Conservation (phyloP, 306 rosid genomes). For the Aeschynomene evenia region DNA sequence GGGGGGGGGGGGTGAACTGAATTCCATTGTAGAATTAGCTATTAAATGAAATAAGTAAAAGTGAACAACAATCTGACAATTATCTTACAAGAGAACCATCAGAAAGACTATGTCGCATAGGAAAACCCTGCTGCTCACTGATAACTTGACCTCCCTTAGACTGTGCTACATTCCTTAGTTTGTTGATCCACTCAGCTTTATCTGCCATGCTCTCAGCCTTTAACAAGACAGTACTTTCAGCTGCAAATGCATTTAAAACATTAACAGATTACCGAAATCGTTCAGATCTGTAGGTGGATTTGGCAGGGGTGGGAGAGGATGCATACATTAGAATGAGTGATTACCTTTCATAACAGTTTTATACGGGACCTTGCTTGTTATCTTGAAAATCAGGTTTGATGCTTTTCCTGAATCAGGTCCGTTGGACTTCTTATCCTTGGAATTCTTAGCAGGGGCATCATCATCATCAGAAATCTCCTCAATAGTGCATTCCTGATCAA, state of each 20-base stretch:
- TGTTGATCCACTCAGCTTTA: conserved; percentile 59
- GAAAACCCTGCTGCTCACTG: conserved; percentile 46
- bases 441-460: conserved; percentile 44
- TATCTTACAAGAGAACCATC: conserved; percentile 58
- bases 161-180: conserved; percentile 43
- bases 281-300: conserved; percentile 27
- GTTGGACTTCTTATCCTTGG: conserved; percentile 60
- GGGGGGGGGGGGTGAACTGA: not conserved
- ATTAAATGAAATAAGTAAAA: conserved; percentile 22
- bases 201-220: conserved; percentile 60
- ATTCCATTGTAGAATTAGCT: not conserved
- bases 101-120: conserved; percentile 58
- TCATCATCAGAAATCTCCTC: conserved; percentile 59
- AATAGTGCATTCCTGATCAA: conserved; percentile 53
- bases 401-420: conserved; percentile 53
- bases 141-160: conserved; percentile 47
- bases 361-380: conserved; percentile 55
- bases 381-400: conserved; percentile 48
- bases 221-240: conserved; percentile 54
- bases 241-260: conserved; percentile 42
- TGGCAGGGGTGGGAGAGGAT: not conserved
- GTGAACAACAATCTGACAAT: not conserved
- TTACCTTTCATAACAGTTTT: conserved; percentile 60
- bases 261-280: not conserved
- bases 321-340: conserved; percentile 5